Evolutionary conservation across 768 basidiomycete species (phyloP), one percentile per base, ranked within the genome.

Genomic region (Mycena vulgaris): DNA sequence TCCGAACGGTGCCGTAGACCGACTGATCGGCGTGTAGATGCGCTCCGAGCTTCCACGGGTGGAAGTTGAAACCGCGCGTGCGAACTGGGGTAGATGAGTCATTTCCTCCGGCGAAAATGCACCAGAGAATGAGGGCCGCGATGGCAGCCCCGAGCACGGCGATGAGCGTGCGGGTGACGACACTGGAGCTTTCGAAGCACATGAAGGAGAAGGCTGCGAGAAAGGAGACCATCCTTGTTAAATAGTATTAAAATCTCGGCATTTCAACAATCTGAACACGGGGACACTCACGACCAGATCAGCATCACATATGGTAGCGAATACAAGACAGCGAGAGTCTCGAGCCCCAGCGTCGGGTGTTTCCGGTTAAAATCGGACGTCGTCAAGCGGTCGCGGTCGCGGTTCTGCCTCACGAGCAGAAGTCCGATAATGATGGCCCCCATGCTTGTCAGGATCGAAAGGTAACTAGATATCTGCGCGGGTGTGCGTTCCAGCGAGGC

Each of bases 211-310:
- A 83, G 1, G 81, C 84, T 33, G 79, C 75, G 39, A n/a, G n/a
- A n/a, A n/a, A n/a, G n/a, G 83, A 75, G 75, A 86, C 69, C 79
- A 82, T 83, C 23, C 85, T 86, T 23, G 35, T 16, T 6, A 33
- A 51, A 48, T 7, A 14, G 7, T 16, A 51, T 16, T 5, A 28
- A 2, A 27, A 25, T 25, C 49, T 14, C 5, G 16, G 5, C 4
- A 16, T 10, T 16, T 2, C 8, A 30, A 2, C 14, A 14, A 28
- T 28, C 23, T 10, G 7, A 51, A 28, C 7, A 21, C 33, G 7
- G n/a, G n/a, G n/a, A n/a, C 9, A 83, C 89, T 78, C 73, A 89
- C 89, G 84, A 85, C 89, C 89, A 90, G 81, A 90, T 84, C 48
- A 90, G 79, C 25, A 90, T 78, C 1, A 87, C 86, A 63, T 88